phyloP scores from a whole-genome alignment of 2,329 filamentous ascomycete species.

The Aspergillus novofumigatus region DNA sequence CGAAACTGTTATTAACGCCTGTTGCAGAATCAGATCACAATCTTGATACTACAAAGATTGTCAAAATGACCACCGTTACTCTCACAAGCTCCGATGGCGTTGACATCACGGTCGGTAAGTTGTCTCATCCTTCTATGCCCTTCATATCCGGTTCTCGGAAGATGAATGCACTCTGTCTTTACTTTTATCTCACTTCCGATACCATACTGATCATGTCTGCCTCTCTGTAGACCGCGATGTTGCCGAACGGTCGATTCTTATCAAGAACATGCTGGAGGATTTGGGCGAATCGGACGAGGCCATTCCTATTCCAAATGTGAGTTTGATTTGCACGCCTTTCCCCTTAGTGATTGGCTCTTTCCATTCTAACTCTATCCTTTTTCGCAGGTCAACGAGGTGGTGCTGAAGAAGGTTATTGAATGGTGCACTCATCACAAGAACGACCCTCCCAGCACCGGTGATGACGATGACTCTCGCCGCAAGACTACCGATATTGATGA shows the following conservation, averaged over 20 bases:
- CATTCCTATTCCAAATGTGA: constrained; percentile 67
- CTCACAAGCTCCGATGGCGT: constrained; percentile 50
- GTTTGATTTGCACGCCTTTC: constrained; percentile 5
- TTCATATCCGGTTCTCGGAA: background rate
- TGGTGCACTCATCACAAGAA: constrained; percentile 95
- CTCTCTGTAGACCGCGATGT: constrained; percentile 65
- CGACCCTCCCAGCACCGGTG: constrained; percentile 74
- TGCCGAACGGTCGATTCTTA: constrained; percentile 85
- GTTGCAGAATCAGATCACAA: background rate
- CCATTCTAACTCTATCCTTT: background rate
- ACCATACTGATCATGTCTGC: constrained; percentile 29
- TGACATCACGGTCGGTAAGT: constrained; percentile 50
- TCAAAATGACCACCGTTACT: constrained; percentile 36
- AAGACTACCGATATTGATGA: constrained; percentile 99
- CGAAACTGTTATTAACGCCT: background rate
- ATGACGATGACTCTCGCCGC: constrained; percentile 91
- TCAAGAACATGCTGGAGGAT: constrained; percentile 98
- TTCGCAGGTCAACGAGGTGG: constrained; percentile 77
- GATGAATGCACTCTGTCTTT: background rate
- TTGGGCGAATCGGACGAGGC: constrained; percentile 61
- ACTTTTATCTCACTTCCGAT: background rate
- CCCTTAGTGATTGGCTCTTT: background rate
- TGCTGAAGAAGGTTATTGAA: constrained; percentile 93
- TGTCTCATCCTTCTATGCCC: background rate
- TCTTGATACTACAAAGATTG: background rate